Percentiles rank a stretch among this genome's conserved stretches.
phyloP scores from a whole-genome alignment of 345 rosid genomes.

The Carallia pectinifolia region DNA sequence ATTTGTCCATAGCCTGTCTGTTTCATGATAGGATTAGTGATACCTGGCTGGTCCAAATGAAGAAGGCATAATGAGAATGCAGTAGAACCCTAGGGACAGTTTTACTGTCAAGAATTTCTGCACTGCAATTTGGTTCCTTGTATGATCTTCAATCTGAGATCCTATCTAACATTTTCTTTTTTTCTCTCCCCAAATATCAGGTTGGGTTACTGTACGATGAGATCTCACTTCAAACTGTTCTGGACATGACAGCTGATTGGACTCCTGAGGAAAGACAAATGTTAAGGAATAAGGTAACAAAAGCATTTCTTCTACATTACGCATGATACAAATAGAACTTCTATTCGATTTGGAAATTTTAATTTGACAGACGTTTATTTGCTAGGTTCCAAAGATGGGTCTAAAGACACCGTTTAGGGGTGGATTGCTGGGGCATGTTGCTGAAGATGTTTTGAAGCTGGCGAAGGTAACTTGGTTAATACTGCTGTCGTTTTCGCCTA shows the following conservation, averaged over 20 bases:
- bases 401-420: constrained; percentile 91
- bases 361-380: constrained; percentile 16
- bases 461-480: constrained; percentile 57
- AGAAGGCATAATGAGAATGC: background rate
- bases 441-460: constrained; percentile 75
- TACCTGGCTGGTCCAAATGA: constrained; percentile 10
- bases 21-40: background rate
- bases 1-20: constrained; percentile 4
- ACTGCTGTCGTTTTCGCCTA: background rate
- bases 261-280: constrained; percentile 83
- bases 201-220: constrained; percentile 92
- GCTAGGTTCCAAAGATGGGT: constrained; percentile 81
- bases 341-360: constrained; percentile 17
- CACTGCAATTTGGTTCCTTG: too few species aligned
- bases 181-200: constrained; percentile 38
- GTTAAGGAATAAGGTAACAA: constrained; percentile 75
- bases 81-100: background rate
- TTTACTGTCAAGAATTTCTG: too few species aligned
- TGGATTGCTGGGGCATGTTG: constrained; percentile 71
- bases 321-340: background rate
- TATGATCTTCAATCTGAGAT: too few species aligned
- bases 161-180: too few species aligned
- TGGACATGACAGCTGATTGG: constrained; percentile 93
- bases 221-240: constrained; percentile 63
- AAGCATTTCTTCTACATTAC: background rate